A percentile compares a stretch with the other conserved stretches of the same genome.
Evolutionary conservation across 495 filamentous ascomycete species (phyloP).

Genomic region (Xylaria scruposa): DNA sequence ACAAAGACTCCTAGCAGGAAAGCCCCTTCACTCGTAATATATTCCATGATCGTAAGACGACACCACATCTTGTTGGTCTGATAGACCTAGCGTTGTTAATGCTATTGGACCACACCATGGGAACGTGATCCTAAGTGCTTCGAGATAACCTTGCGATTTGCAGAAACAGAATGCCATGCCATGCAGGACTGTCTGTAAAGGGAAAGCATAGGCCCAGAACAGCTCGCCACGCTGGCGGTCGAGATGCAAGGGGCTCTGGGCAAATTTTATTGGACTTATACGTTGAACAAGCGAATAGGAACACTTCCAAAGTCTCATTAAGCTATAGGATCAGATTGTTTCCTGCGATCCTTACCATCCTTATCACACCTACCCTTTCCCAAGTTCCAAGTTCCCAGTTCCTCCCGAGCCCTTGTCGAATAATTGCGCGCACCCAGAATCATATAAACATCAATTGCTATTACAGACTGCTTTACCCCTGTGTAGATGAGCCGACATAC

Average conservation of each 20-base stretch:
- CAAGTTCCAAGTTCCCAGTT: not conserved
- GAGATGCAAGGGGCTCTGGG: constrained; percentile 7
- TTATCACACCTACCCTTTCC: not conserved
- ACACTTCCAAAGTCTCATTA: constrained; percentile 1
- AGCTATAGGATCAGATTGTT: not conserved
- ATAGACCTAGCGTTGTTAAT: not conserved
- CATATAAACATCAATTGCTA: not conserved
- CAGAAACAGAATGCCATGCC: not conserved
- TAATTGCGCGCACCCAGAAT: not conserved
- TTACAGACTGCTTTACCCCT: constrained; percentile 4
- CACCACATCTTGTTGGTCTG: not conserved
- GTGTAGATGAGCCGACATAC: not conserved
- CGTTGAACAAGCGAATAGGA: constrained; percentile 11
- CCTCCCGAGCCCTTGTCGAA: not conserved
- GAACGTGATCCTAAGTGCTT: not conserved
- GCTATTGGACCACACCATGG: not conserved
- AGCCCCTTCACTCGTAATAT: not conserved
- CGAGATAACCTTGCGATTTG: constrained; percentile 2
- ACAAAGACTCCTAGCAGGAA: not conserved
- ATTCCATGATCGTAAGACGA: constrained; percentile 8
- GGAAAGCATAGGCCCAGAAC: not conserved
- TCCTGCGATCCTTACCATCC: not conserved
- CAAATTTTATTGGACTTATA: constrained; percentile 3
- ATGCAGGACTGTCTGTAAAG: constrained; percentile 1
- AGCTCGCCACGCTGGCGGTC: not conserved